Evolutionary conservation across 148 eudicot genomes (phyloP), one percentile per base, ranked within the genome.

Genomic region (Vaccinium vitisidaea): DNA sequence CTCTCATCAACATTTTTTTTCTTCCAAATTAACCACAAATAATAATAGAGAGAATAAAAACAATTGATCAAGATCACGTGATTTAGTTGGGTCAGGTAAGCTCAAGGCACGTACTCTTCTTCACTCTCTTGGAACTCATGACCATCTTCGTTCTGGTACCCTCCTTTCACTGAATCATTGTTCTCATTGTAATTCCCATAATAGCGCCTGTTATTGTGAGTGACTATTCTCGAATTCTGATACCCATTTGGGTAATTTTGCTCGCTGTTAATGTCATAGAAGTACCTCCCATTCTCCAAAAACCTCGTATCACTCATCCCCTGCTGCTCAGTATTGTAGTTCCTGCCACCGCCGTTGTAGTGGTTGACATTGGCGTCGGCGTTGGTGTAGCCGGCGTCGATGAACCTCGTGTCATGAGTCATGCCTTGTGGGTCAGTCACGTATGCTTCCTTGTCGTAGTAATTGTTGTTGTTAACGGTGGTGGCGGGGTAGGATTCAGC

Each of bases 241-340:
- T 77, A 52, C 80, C 39, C 19, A 5, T 86, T 67, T 46, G 32
- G 25, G 76, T 85, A 74, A 21, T 86, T 79, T 25, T 85, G 88
- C 85, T 93, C 93, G 30, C 32, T 49, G 25, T 88, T 82, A 3
- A 88, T 8, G 84, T 96, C 95, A 78, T 93, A 92, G 77, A n/a
- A 91, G 87, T 93, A 96, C 88, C 84, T 93, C 23, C 98, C 98
- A 54, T 93, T 91, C 75, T 93, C 98, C 86, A 93, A 11, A 82
- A 88, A 91, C 74, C 98, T 92, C 9, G 98, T 96, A 83, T 94
- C 98, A 85, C 98, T 95, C 98, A 94, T 92, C 14, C 98, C 98
- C 36, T 94, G 94, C 84, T 80, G 85, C 88, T 89, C 85, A 30
- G 49, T 82, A 82, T 86, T 87, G 65, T 71, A 70, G 77, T 53